Evolutionary conservation across 2,329 filamentous ascomycete species (phyloP), one percentile per base, ranked within the genome.

Genomic region (Fusarium chlamydosporum): DNA sequence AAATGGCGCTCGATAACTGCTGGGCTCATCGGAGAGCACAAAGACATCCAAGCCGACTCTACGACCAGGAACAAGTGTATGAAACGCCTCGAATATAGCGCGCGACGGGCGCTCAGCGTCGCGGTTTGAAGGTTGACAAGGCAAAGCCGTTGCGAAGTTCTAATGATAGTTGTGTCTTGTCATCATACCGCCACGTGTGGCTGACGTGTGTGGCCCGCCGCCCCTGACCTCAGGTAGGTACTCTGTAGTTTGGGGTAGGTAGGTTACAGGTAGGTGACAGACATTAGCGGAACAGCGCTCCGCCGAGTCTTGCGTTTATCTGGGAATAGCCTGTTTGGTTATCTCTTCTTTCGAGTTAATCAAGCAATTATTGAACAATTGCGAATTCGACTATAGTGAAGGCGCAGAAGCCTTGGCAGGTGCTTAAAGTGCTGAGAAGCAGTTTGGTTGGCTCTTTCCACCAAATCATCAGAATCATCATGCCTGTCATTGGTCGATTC

Each of bases 21-120:
- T 56, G 38, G 47, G 70, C 55, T 74, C 76, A 77, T 75, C 63
- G 64, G 65, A 52, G 60, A 57, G 56, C 51, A 54, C 61, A 42
- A 54, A 53, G 27, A 52, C 46, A 63, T 53, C 35, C 31, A 48
- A 48, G 13, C 29, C 33, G 35, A 56, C 26, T 38, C 16, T 37
- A 34, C 53, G 55, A 51, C 65, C 66, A 61, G 43, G 34, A 55
- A 43, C 5, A 33, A n/a, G 23, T 43, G 20, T 47, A n/a, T 37
- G 12, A 15, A 54, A 48, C 54, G 59, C 38, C 66, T 64, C 23
- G 46, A 42, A 27, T 65, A 56, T 52, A 35, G 55, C 60, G 61
- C 64, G 70, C 68, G 60, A 56, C 59, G 33, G 68, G 69, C 72
- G 65, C 61, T 58, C 41, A 42, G 61, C 56, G 68, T 63, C 61